Conservation (phyloP, 2,329 filamentous ascomycete genomes). For the Colletotrichum tropicicola region DNA sequence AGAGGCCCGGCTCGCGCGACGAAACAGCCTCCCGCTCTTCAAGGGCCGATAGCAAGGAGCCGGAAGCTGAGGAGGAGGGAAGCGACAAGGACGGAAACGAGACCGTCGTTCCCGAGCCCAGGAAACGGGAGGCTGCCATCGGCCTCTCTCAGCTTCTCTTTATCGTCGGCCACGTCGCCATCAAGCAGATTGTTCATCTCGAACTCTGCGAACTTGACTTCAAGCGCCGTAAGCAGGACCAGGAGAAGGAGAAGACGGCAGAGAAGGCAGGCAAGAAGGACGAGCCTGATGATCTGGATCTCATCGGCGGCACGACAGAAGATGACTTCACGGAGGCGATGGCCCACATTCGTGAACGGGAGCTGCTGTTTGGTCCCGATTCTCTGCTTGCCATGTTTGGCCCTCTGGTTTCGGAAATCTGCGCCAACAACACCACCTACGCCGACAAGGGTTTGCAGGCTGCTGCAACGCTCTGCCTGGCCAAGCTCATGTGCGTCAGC, state of each 20-base stretch:
- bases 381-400: conserved; percentile 92
- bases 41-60: conserved; percentile 6
- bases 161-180: conserved; percentile 93
- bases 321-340: conserved; percentile 92
- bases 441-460: conserved; percentile 90
- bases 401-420: conserved; percentile 90
- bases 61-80: conserved; percentile 37
- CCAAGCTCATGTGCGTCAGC: conserved; percentile 98
- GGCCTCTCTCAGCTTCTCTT: conserved; percentile 91
- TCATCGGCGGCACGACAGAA: conserved; percentile 96
- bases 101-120: conserved; percentile 49
- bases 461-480: conserved; percentile 91
- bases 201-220: conserved; percentile 98
- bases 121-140: conserved; percentile 73
- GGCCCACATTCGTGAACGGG: conserved; percentile 82
- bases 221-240: conserved; percentile 92
- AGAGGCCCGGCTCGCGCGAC: conserved; percentile 31
- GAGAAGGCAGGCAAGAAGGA: conserved; percentile 47
- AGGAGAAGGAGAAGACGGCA: conserved; percentile 71
- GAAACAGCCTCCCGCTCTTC: conserved; percentile 8
- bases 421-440: conserved; percentile 93
- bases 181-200: conserved; percentile 98
- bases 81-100: conserved; percentile 35
- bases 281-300: conserved; percentile 88
- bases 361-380: conserved; percentile 82